Conservation (phyloP, 2,329 filamentous ascomycete species). For the Sarocladium kiliense region DNA sequence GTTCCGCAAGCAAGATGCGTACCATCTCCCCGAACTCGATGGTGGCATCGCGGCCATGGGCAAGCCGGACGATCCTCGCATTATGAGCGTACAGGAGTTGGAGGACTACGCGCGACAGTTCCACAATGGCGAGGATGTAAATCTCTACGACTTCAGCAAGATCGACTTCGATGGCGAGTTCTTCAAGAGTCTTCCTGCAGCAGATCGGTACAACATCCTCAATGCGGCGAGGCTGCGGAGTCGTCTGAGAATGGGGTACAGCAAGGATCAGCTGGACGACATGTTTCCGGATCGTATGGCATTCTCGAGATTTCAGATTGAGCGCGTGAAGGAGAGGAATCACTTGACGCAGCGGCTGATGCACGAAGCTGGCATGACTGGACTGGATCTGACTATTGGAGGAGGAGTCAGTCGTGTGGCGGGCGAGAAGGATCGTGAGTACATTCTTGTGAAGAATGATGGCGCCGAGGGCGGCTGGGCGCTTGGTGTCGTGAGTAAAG, state of each 20-base stretch:
- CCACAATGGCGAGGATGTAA: constrained; percentile 84
- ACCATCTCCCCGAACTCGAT: constrained; percentile 85
- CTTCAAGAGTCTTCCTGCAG: constrained; percentile 83
- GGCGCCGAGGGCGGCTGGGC: constrained; percentile 95
- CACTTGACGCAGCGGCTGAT: constrained; percentile 92
- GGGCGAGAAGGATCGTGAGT: constrained; percentile 85
- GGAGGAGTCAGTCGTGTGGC: constrained; percentile 63
- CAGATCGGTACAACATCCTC: constrained; percentile 93
- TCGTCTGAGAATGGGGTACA: constrained; percentile 88
- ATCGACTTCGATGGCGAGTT: constrained; percentile 97
- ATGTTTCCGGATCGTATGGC: constrained; percentile 99
- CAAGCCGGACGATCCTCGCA: constrained; percentile 82
- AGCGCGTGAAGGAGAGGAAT: constrained; percentile 86
- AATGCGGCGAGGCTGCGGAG: constrained; percentile 89
- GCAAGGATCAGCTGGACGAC: constrained; percentile 87
- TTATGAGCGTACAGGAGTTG: constrained; percentile 93
- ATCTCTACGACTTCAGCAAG: constrained; percentile 93
- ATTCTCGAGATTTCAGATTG: constrained; percentile 94
- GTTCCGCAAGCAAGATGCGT: constrained; percentile 90
- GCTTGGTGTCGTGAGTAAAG: constrained; percentile 83
- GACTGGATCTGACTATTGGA: constrained; percentile 64
- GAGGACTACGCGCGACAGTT: constrained; percentile 94
- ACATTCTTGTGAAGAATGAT: constrained; percentile 93
- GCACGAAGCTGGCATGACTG: constrained; percentile 87
- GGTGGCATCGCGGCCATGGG: constrained; percentile 81